Percentiles rank a stretch among this genome's conserved stretches.
Evolutionary conservation across 2,329 filamentous ascomycete genomes (phyloP).

Genomic region (Chalara sp.): DNA sequence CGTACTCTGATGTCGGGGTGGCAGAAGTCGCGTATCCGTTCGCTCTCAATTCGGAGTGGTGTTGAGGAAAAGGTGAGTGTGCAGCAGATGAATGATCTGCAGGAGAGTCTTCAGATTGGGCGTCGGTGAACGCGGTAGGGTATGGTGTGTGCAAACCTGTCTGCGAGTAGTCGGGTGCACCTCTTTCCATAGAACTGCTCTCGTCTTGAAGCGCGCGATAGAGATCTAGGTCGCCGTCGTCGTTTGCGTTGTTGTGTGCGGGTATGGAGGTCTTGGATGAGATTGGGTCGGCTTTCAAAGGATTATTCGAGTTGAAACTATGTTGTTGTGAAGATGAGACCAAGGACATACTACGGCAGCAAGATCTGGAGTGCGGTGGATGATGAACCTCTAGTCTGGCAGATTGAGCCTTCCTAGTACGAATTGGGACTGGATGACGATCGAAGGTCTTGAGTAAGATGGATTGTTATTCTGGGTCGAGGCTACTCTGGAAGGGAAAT

Average conservation of each 20-base stretch:
- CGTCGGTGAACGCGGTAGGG: constrained; percentile 57
- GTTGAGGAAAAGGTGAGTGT: constrained; percentile 57
- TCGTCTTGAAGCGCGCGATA: constrained; percentile 2
- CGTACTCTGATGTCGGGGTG: constrained; percentile 86
- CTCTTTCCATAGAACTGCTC: constrained; percentile 47
- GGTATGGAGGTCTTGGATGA: constrained; percentile 10
- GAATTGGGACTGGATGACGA: neutral
- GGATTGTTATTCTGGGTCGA: neutral
- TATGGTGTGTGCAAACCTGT: constrained; percentile 78
- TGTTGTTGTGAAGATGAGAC: constrained; percentile 21
- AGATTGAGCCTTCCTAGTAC: neutral
- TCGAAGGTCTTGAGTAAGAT: neutral
- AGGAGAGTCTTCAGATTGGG: constrained; percentile 75
- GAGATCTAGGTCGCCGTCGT: constrained; percentile 1
- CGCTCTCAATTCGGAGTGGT: constrained; percentile 62
- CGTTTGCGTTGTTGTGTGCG: constrained; percentile 13
- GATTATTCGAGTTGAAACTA: neutral
- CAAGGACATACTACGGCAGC: constrained; percentile 27
- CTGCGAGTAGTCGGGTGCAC: constrained; percentile 73
- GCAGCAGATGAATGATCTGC: constrained; percentile 93
- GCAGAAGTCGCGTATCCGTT: constrained; percentile 52
- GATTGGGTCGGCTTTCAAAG: constrained; percentile 9
- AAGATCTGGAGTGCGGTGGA: neutral
- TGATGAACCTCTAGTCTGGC: neutral
- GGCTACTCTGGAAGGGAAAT: neutral